Base-by-base conservation (phyloP, 2,329 filamentous ascomycete genomes). In the Paecilomyces fulvus region DNA sequence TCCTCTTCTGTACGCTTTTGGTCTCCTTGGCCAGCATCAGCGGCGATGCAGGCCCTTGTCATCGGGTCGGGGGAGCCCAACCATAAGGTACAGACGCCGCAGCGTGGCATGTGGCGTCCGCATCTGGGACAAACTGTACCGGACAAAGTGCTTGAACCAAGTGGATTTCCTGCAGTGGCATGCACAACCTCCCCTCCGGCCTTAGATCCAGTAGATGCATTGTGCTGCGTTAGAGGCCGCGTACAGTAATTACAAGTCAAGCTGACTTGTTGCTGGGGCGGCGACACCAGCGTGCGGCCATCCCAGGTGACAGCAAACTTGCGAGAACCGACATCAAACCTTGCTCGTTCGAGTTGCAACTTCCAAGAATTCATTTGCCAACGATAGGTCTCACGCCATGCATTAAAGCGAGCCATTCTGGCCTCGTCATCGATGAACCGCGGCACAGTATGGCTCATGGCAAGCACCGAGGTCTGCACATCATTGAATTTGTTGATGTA, bases 301-400 rank as follows among this genome's bases (percentile, higher is more conserved):
- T 80, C 77, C 59, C 75, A 75, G 3, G 78, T 76, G 14, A 77
- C 73, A 51, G 80, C 77, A 46, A 79, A 75, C 31, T 76, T 76
- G 55, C 79, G 80, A 62, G 83, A 82, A 58, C 80, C 77, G 52
- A 83, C 80, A 57, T 82, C 80, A 68, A 85, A 86, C 31, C 77
- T 76, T 2, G 82, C 80, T 30, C 83, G 80, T 58, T 83, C 76
- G 25, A 82, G 73, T 62, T 84, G 83, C 8, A 83, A 75, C 55
- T 81, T 80, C 82, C 83, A 86, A 8, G 76, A 76, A 63, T 85
- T 83, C 71, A 86, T 82, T 55, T 81, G 78, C 59, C 75, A 72
- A 57, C 83, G 79, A 65, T 86, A 87, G 3, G 78, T 79, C 58
- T 84, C 80, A 60, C 81, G 81, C 83, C 83, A 86, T 59, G 80